Conservation (phyloP, 768 basidiomycete genomes). For the Thelephora ganbajun region DNA sequence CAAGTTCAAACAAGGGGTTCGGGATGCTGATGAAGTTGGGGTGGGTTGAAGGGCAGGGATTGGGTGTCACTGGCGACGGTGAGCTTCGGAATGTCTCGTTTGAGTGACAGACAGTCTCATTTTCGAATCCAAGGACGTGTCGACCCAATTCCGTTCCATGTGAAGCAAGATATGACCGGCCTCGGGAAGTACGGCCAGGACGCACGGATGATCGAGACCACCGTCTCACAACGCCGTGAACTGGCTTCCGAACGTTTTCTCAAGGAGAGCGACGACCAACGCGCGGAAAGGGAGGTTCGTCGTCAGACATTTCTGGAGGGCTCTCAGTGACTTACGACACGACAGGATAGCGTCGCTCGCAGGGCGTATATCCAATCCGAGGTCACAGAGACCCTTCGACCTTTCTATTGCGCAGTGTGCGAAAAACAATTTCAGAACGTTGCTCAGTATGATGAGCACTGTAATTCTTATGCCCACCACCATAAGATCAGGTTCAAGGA, state of each 20-base stretch:
- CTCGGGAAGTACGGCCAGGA: conserved; percentile 72
- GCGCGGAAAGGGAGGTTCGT: conserved; percentile 52
- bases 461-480: conserved; percentile 79
- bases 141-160: conserved; percentile 71
- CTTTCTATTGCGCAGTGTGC: conserved; percentile 74
- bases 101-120: not conserved
- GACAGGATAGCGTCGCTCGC: conserved; percentile 48
- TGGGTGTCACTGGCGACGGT: conserved; percentile 73
- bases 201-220: conserved; percentile 72
- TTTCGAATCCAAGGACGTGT: conserved; percentile 41
- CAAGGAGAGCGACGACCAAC: conserved; percentile 70
- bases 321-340: too few relatives aligned
- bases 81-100: not conserved
- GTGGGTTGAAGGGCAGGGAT: conserved; percentile 67
- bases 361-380: conserved; percentile 54
- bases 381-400: conserved; percentile 48
- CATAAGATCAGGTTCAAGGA: conserved; percentile 74
- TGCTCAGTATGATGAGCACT: conserved; percentile 81
- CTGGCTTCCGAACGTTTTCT: conserved; percentile 72
- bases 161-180: conserved; percentile 68
- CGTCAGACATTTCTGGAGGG: not conserved
- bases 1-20: conserved; percentile 69
- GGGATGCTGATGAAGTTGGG: conserved; percentile 69
- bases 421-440: conserved; percentile 83
- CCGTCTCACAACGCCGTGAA: conserved; percentile 67